These are phyloP conservation scores for Vachellia collinsii DNA, from an alignment of 306 rosid species.

Conservation along the genomic window DNA sequence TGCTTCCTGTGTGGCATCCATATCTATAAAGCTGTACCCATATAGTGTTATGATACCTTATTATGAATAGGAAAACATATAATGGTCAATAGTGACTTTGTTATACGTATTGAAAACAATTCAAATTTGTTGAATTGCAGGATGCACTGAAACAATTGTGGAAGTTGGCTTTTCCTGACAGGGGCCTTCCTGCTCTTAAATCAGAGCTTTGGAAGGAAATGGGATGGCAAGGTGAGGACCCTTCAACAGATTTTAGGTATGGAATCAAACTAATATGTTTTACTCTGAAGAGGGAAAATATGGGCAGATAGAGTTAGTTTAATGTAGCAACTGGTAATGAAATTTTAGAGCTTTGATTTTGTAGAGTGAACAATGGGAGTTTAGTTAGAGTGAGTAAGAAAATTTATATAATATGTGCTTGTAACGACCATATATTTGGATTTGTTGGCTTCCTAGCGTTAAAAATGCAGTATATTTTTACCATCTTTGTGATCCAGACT, in stretches of 20 bases:
- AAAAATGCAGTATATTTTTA: neutral
- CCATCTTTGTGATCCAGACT: slow-evolving; percentile 8
- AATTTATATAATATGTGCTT: neutral
- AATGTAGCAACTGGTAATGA: slow-evolving; percentile 25
- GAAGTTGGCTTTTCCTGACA: slow-evolving; percentile 86
- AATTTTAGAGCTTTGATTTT: slow-evolving; percentile 5
- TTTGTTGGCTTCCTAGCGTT: neutral
- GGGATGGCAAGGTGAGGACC: slow-evolving; percentile 99
- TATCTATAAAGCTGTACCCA: slow-evolving; percentile 7
- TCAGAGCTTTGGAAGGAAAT: slow-evolving; percentile 97
- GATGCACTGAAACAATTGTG: slow-evolving; percentile 80
- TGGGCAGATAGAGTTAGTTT: slow-evolving; percentile 27
- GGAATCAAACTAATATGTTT: slow-evolving; percentile 33
- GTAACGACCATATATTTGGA: neutral
- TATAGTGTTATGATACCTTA: slow-evolving; percentile 1
- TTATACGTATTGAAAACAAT: neutral
- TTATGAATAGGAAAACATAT: slow-evolving; percentile 13
- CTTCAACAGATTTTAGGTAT: slow-evolving; percentile 97
- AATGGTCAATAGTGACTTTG: slow-evolving; percentile 6
- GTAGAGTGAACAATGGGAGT: slow-evolving; percentile 22
- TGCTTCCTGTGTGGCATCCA: slow-evolving; percentile 14
- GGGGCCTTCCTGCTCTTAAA: slow-evolving; percentile 82
- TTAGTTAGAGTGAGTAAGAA: neutral
- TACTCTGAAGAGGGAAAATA: neutral
- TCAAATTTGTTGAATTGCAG: slow-evolving; percentile 47